Conservation (phyloP, 116 monocot genomes). For the Cymodocea nodosa region DNA sequence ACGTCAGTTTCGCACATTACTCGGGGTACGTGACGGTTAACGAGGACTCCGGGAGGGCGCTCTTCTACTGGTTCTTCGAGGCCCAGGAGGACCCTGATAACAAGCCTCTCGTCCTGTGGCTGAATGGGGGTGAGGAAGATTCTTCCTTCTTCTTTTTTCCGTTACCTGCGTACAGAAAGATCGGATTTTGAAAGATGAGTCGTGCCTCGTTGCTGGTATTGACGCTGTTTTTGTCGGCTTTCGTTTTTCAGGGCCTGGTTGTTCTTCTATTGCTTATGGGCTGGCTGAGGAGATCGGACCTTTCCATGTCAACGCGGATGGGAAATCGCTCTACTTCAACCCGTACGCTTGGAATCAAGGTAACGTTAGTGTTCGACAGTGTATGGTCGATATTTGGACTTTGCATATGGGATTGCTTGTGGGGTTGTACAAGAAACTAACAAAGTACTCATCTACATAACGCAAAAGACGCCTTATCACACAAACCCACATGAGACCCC, state of each 20-base stretch:
- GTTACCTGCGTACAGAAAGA: slow-evolving; percentile 1
- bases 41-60: slow-evolving; percentile 49
- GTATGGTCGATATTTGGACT: too few relatives aligned
- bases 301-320: slow-evolving; percentile 83
- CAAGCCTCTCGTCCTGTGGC: slow-evolving; percentile 94
- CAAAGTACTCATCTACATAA: too few relatives aligned
- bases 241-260: slow-evolving; percentile 66
- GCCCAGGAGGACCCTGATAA: slow-evolving; percentile 55
- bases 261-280: slow-evolving; percentile 89
- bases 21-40: slow-evolving; percentile 70
- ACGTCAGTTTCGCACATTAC: slow-evolving; percentile 72
- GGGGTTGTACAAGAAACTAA: too few relatives aligned
- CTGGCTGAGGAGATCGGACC: slow-evolving; percentile 90
- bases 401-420: too few relatives aligned
- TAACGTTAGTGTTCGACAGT: slow-evolving; percentile 1
- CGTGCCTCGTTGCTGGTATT: not conserved
- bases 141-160: not conserved
- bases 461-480: too few relatives aligned
- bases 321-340: slow-evolving; percentile 67
- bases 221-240: not conserved
- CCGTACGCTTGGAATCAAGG: slow-evolving; percentile 94
- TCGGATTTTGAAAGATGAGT: slow-evolving; percentile 18
- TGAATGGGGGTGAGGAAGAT: slow-evolving; percentile 62
- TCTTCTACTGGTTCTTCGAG: slow-evolving; percentile 99
- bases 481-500: too few relatives aligned